These are phyloP conservation scores for Coemansia sp. DNA, from an alignment of 371 early-diverging fungal species.

Conservation along the genomic window DNA sequence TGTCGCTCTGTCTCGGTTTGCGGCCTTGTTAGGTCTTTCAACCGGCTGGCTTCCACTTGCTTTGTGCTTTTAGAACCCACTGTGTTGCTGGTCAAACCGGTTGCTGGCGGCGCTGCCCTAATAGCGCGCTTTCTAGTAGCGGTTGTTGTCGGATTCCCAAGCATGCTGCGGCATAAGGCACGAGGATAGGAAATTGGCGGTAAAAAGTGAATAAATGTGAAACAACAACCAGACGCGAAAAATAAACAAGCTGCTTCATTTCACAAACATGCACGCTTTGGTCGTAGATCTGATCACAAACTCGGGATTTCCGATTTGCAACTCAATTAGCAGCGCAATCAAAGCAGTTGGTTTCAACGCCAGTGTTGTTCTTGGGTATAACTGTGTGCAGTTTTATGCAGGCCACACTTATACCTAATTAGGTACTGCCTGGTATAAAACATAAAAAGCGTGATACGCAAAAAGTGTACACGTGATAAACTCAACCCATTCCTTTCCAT, in stretches of 20 bases:
- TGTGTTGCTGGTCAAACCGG: background rate
- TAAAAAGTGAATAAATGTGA: background rate
- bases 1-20: slow-evolving; percentile 29
- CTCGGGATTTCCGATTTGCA: too few species aligned
- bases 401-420: too few species aligned
- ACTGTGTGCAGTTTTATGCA: too few species aligned
- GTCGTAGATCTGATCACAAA: too few species aligned
- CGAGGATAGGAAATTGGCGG: too few species aligned
- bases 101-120: slow-evolving; percentile 7
- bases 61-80: background rate
- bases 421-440: too few species aligned
- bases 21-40: slow-evolving; percentile 21
- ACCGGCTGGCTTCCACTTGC: background rate
- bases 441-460: too few species aligned
- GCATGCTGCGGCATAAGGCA: slow-evolving; percentile 20
- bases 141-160: slow-evolving; percentile 30
- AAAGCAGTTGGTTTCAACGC: too few species aligned
- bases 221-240: background rate
- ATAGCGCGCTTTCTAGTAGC: slow-evolving; percentile 16
- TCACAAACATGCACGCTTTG: background rate
- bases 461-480: too few species aligned
- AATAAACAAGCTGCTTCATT: slow-evolving; percentile 4
- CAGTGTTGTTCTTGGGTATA: too few species aligned
- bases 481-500: too few species aligned
- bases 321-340: too few species aligned